Percentiles rank a stretch among this genome's conserved stretches.
These are phyloP conservation scores for Teratosphaeria epicoccoides DNA, from an alignment of 2,329 filamentous ascomycete genomes.

Conservation along the genomic window DNA sequence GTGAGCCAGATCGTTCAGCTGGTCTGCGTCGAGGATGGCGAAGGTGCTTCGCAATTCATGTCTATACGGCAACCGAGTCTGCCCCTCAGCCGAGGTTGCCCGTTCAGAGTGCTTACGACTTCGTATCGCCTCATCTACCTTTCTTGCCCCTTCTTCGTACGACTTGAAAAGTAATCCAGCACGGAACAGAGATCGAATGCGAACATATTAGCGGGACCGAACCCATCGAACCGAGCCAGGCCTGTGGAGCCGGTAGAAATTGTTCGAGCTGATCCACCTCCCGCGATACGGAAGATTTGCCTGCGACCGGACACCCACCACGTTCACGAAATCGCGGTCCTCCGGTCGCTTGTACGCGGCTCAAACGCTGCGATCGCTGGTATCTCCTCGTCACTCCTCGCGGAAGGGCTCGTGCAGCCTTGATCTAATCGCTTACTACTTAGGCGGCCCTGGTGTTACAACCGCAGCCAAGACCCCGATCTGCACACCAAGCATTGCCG, in stretches of 20 bases:
- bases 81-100: too few species aligned
- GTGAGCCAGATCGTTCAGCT: too few species aligned
- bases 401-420: neutral
- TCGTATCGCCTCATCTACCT: too few species aligned
- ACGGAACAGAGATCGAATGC: too few species aligned
- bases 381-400: too few species aligned
- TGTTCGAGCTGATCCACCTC: neutral
- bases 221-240: neutral
- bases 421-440: neutral
- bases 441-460: neutral
- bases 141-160: too few species aligned
- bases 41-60: too few species aligned
- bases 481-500: neutral
- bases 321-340: neutral
- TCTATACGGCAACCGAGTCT: too few species aligned
- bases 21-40: too few species aligned
- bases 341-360: neutral
- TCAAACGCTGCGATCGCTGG: neutral
- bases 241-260: neutral
- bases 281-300: neutral
- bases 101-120: too few species aligned
- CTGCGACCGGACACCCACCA: neutral
- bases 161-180: too few species aligned
- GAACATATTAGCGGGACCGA: too few species aligned
- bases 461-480: neutral